phyloP scores from a whole-genome alignment of 768 basidiomycete species.

The Polyporus arcularius region DNA sequence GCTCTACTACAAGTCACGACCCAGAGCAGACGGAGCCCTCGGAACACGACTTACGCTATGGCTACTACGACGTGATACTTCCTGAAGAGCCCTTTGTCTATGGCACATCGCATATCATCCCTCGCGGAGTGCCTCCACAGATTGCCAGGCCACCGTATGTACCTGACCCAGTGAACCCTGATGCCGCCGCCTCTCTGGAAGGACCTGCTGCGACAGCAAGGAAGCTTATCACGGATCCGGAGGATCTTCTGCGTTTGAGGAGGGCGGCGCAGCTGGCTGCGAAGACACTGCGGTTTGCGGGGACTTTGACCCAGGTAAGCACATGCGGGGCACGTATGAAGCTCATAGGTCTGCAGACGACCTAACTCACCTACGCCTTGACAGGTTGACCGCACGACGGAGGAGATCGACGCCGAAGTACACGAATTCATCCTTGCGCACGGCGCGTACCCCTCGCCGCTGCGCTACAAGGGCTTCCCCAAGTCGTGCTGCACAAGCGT shows the following conservation, averaged over 20 bases:
- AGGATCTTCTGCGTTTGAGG: slow-evolving; percentile 16
- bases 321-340: too few species aligned
- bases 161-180: neutral
- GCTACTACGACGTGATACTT: slow-evolving; percentile 60
- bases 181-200: neutral
- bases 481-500: slow-evolving; percentile 84
- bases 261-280: slow-evolving; percentile 24
- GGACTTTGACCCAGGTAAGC: slow-evolving; percentile 22
- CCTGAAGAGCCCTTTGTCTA: slow-evolving; percentile 65
- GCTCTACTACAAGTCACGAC: neutral
- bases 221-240: slow-evolving; percentile 14
- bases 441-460: slow-evolving; percentile 85
- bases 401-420: slow-evolving; percentile 67
- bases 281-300: slow-evolving; percentile 23
- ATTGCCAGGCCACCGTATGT: slow-evolving; percentile 55
- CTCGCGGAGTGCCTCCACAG: slow-evolving; percentile 54
- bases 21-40: slow-evolving; percentile 8
- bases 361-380: neutral
- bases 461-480: slow-evolving; percentile 75
- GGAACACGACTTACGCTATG: slow-evolving; percentile 36
- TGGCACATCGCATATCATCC: slow-evolving; percentile 62
- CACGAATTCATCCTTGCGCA: slow-evolving; percentile 69
- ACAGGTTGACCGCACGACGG: slow-evolving; percentile 74
- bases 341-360: too few species aligned
- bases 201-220: neutral